Percentiles rank a stretch among this genome's conserved stretches.
Evolutionary conservation across 2,329 filamentous ascomycete genomes (phyloP).

Genomic region (Penicillium sp.): DNA sequence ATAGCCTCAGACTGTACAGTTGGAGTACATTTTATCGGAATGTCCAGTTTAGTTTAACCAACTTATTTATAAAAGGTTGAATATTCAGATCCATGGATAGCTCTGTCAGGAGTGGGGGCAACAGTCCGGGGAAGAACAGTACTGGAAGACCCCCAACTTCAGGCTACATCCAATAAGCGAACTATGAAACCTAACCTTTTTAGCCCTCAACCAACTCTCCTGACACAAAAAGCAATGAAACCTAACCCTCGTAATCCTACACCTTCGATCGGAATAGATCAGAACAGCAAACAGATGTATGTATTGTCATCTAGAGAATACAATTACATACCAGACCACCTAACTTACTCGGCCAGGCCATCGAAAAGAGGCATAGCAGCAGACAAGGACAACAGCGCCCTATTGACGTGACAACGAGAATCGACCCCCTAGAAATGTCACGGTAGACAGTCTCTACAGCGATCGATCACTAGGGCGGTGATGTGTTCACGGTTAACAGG

Average conservation of each 20-base stretch:
- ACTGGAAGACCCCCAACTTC: background rate
- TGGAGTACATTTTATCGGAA: too few species aligned
- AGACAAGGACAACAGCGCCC: constrained; percentile 12
- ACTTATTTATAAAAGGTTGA: background rate
- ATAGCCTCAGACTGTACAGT: background rate
- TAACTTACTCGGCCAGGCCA: background rate
- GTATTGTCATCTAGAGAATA: constrained; percentile 1
- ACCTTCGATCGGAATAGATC: background rate
- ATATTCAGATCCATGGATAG: background rate
- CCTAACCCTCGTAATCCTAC: background rate
- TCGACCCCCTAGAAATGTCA: background rate
- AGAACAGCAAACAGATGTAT: background rate
- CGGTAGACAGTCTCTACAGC: constrained; percentile 4
- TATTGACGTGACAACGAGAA: constrained; percentile 15
- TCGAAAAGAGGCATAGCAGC: background rate
- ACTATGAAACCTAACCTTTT: background rate
- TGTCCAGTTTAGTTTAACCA: background rate
- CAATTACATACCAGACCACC: constrained; percentile 12
- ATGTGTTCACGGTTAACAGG: constrained; percentile 29
- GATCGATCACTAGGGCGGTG: constrained; percentile 19
- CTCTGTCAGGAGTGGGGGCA: constrained; percentile 6
- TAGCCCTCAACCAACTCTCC: background rate
- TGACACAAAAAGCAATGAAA: background rate
- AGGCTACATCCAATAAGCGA: background rate
- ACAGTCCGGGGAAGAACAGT: constrained; percentile 2